These are phyloP conservation scores for Dunaliella primolecta DNA, from an alignment of 139 green algal genomes.

Conservation along the genomic window DNA sequence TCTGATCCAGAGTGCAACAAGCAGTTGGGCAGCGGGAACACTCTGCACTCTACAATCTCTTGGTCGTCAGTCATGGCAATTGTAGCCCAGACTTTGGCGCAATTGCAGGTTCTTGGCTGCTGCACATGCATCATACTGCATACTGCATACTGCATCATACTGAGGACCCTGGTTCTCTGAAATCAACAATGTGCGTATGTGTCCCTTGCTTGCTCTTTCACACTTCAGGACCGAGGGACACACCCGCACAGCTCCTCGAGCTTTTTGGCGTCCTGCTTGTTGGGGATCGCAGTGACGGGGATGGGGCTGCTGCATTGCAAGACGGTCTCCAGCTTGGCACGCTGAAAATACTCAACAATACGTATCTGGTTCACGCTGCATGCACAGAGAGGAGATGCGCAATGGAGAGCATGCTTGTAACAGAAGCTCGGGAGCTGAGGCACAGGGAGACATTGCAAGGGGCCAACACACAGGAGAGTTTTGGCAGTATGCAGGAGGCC, in stretches of 20 bases:
- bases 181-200: background rate
- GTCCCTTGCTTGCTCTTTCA: background rate
- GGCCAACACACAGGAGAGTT: too few species aligned
- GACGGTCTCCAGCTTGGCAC: background rate
- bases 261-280: background rate
- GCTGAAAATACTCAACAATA: background rate
- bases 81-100: too few species aligned
- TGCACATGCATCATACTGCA: too few species aligned
- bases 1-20: too few species aligned
- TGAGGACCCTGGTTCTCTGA: background rate
- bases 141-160: background rate
- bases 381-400: too few species aligned
- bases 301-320: background rate
- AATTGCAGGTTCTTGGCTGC: too few species aligned
- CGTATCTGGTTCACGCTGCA: background rate
- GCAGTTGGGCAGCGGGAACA: too few species aligned
- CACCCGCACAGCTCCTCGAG: background rate
- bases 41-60: too few species aligned
- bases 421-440: too few species aligned
- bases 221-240: background rate
- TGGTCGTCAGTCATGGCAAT: too few species aligned
- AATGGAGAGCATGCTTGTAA: too few species aligned
- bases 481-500: too few species aligned
- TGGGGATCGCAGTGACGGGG: background rate
- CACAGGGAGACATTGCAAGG: background rate